Percentiles rank a stretch among this genome's conserved stretches.
Evolutionary conservation across 2,329 filamentous ascomycete genomes (phyloP).

Genomic region (Balansia obtecta): DNA sequence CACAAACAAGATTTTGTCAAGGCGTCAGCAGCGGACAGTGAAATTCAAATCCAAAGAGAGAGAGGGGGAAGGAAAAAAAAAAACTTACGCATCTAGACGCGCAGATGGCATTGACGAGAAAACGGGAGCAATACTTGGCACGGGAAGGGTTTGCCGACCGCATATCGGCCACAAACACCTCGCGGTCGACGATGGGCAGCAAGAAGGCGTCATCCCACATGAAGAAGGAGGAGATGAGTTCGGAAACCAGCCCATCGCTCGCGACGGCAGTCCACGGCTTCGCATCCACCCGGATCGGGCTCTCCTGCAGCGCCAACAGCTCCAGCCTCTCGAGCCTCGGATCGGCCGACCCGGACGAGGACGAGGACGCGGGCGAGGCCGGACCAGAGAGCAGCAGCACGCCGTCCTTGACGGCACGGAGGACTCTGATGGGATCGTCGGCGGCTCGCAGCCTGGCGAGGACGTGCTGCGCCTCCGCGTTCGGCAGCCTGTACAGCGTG

Average conservation of each 20-base stretch:
- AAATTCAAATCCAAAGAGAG: too few species aligned
- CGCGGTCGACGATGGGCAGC: slow-evolving; percentile 14
- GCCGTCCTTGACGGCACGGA: slow-evolving; percentile 1
- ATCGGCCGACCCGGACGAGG: background rate
- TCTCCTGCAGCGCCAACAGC: slow-evolving; percentile 8
- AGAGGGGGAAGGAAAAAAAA: too few species aligned
- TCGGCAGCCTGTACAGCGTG: slow-evolving; percentile 3
- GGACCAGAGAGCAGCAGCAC: background rate
- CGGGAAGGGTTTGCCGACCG: slow-evolving; percentile 5
- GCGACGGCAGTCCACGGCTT: slow-evolving; percentile 19
- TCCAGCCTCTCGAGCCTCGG: slow-evolving; percentile 5
- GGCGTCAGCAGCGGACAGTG: too few species aligned
- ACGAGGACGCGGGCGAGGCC: background rate
- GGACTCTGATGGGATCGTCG: slow-evolving; percentile 5
- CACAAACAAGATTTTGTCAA: too few species aligned
- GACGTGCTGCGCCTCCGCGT: slow-evolving; percentile 3
- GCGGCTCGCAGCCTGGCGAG: slow-evolving; percentile 5
- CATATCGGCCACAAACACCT: slow-evolving; percentile 18
- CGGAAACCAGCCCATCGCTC: slow-evolving; percentile 18
- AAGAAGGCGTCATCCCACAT: slow-evolving; percentile 16
- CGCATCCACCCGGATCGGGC: slow-evolving; percentile 14
- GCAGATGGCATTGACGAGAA: slow-evolving; percentile 21
- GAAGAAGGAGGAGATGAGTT: slow-evolving; percentile 19
- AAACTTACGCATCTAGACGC: slow-evolving; percentile 16
- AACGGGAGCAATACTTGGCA: slow-evolving; percentile 17